A percentile compares a stretch with the other conserved stretches of the same genome.
phyloP scores from a whole-genome alignment of 495 filamentous ascomycete genomes.

The Symbiotaphrina buchneri region DNA sequence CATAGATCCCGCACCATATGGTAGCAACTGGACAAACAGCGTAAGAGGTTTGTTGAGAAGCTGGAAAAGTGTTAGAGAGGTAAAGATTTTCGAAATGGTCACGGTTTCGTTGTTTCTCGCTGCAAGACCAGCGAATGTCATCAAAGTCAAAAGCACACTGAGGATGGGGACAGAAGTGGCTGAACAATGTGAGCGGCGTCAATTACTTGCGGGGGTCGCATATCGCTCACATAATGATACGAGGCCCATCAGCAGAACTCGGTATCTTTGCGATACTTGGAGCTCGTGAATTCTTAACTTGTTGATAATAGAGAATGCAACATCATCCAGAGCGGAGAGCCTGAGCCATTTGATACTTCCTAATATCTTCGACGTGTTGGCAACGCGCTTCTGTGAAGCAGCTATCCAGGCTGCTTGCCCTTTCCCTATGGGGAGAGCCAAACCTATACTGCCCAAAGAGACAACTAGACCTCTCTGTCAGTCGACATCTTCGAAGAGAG shows the following conservation, averaged over 20 bases:
- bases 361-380: background rate
- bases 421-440: background rate
- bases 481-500: background rate
- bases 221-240: background rate
- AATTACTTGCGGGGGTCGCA: background rate
- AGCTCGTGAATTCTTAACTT: background rate
- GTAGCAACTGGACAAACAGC: background rate
- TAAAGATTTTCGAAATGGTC: background rate
- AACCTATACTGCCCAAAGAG: background rate
- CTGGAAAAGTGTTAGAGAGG: background rate
- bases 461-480: background rate
- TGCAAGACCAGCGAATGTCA: background rate
- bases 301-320: background rate
- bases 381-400: background rate
- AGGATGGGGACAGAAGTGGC: background rate
- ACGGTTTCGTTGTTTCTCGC: background rate
- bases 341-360: background rate
- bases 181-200: background rate
- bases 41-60: background rate
- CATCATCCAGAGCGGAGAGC: background rate
- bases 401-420: background rate
- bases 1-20: background rate
- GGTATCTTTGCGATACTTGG: background rate
- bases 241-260: background rate
- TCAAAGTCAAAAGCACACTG: background rate